Percentiles rank a stretch among this genome's conserved stretches.
These are phyloP conservation scores for Saccharomyces hybrid DNA, from an alignment of 1,139 yeast genomes.

Conservation along the genomic window DNA sequence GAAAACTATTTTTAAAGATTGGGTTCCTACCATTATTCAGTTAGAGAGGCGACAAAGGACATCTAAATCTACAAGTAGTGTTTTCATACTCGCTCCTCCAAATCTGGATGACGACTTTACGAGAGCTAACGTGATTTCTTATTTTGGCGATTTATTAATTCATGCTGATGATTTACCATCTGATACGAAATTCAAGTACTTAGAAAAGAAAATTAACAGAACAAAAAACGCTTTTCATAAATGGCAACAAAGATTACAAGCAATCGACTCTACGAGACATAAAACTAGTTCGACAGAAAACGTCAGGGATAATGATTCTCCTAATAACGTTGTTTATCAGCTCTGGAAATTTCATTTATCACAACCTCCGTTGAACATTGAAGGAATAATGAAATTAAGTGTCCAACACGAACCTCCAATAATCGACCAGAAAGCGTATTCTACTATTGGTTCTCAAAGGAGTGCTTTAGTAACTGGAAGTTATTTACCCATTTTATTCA, in stretches of 20 bases:
- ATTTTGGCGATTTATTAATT: slow-evolving; percentile 68
- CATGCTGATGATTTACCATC: slow-evolving; percentile 26
- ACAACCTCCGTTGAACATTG: slow-evolving; percentile 21
- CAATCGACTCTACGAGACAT: slow-evolving; percentile 3
- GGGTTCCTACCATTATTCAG: slow-evolving; percentile 93
- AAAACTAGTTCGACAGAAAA: neutral
- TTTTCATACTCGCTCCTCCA: slow-evolving; percentile 56
- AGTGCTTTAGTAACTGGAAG: slow-evolving; percentile 45
- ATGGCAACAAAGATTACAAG: slow-evolving; percentile 47
- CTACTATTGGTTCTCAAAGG: slow-evolving; percentile 19
- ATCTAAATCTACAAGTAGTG: slow-evolving; percentile 40
- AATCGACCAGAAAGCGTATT: slow-evolving; percentile 20
- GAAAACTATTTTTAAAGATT: slow-evolving; percentile 63
- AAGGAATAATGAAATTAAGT: slow-evolving; percentile 26
- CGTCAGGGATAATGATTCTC: slow-evolving; percentile 6
- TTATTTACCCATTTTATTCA: slow-evolving; percentile 53
- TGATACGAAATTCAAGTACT: slow-evolving; percentile 37
- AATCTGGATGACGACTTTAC: slow-evolving; percentile 75
- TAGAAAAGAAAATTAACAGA: slow-evolving; percentile 59
- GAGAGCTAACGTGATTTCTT: slow-evolving; percentile 76
- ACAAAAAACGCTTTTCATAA: slow-evolving; percentile 68
- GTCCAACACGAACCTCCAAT: slow-evolving; percentile 25
- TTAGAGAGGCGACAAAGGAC: slow-evolving; percentile 67
- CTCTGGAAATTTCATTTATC: slow-evolving; percentile 27
- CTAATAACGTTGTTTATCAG: slow-evolving; percentile 16